Conservation (phyloP, 805 yeast genomes). For the Candida manassasensis region DNA sequence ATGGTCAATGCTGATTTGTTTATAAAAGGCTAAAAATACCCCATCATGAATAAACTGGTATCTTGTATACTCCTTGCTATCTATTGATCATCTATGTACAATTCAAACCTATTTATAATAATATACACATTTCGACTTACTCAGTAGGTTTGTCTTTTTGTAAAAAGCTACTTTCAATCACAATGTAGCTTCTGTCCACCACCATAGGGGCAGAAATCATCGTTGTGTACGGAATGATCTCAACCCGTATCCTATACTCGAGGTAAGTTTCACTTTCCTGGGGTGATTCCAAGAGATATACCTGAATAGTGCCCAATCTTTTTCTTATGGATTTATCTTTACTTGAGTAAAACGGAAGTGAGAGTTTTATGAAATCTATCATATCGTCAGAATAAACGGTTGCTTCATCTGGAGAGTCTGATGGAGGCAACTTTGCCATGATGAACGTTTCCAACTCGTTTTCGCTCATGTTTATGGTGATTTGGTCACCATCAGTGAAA, state of each 20-base stretch:
- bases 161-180: slow-evolving; percentile 9
- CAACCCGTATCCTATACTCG: slow-evolving; percentile 17
- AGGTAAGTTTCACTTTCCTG: slow-evolving; percentile 5
- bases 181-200: slow-evolving; percentile 7
- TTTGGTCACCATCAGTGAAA: slow-evolving; percentile 32
- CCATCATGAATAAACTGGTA: too few species aligned
- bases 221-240: slow-evolving; percentile 14
- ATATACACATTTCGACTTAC: too few species aligned
- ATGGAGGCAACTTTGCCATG: slow-evolving; percentile 11
- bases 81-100: too few species aligned
- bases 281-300: slow-evolving; percentile 23
- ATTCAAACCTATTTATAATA: background rate
- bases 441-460: slow-evolving; percentile 23
- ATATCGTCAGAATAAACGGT: slow-evolving; percentile 8
- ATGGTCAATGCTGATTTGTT: too few species aligned
- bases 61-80: too few species aligned
- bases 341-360: slow-evolving; percentile 26
- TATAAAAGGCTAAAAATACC: too few species aligned
- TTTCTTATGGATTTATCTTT: slow-evolving; percentile 15
- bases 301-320: slow-evolving; percentile 30
- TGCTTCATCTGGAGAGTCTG: slow-evolving; percentile 7
- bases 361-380: slow-evolving; percentile 27
- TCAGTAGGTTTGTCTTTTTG: too few species aligned
- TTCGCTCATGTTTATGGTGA: slow-evolving; percentile 19
- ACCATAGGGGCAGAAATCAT: slow-evolving; percentile 4